Percentiles rank a stretch among this genome's conserved stretches.
phyloP scores from a whole-genome alignment of 2,329 filamentous ascomycete species.

The Sodiomyces alkalinus region DNA sequence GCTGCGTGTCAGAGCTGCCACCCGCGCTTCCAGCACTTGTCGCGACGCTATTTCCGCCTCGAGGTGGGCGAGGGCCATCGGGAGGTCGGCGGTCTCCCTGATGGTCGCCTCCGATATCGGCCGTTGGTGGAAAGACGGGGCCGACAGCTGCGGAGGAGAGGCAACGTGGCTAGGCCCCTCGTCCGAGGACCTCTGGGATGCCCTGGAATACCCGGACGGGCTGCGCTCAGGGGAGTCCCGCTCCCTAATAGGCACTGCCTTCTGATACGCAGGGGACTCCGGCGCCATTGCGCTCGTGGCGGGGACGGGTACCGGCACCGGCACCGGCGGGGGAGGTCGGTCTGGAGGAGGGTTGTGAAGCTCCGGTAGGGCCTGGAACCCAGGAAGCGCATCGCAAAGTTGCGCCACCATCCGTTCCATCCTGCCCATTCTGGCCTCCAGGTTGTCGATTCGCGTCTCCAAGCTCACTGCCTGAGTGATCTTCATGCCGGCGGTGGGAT shows the following conservation, averaged over 20 bases:
- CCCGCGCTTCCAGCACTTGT: slow-evolving; percentile 38
- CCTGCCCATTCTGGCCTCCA: slow-evolving; percentile 36
- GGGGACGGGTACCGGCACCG: too few relatives aligned
- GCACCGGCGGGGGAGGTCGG: too few relatives aligned
- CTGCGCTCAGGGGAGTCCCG: too few relatives aligned
- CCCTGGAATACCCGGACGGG: too few relatives aligned
- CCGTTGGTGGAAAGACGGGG: slow-evolving; percentile 14
- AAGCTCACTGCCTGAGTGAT: slow-evolving; percentile 39
- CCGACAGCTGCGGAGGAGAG: slow-evolving; percentile 21
- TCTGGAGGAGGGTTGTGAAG: too few relatives aligned
- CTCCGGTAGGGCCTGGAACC: too few relatives aligned
- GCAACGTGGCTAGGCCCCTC: too few relatives aligned
- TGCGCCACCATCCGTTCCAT: slow-evolving; percentile 37
- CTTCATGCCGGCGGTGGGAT: slow-evolving; percentile 36
- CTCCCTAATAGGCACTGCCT: too few relatives aligned
- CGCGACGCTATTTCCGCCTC: slow-evolving; percentile 41
- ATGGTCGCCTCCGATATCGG: slow-evolving; percentile 31
- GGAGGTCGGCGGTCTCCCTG: slow-evolving; percentile 29
- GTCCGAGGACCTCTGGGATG: slow-evolving; percentile 27
- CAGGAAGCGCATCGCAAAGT: slow-evolving; percentile 29
- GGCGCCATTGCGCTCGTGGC: too few relatives aligned
- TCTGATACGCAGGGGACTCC: too few relatives aligned
- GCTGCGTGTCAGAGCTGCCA: slow-evolving; percentile 36
- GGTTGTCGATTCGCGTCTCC: slow-evolving; percentile 33
- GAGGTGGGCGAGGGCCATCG: too few relatives aligned